Evolutionary conservation across 1,284 basidiomycete genomes (phyloP).

Genomic region (Ceratobasidium sp.): DNA sequence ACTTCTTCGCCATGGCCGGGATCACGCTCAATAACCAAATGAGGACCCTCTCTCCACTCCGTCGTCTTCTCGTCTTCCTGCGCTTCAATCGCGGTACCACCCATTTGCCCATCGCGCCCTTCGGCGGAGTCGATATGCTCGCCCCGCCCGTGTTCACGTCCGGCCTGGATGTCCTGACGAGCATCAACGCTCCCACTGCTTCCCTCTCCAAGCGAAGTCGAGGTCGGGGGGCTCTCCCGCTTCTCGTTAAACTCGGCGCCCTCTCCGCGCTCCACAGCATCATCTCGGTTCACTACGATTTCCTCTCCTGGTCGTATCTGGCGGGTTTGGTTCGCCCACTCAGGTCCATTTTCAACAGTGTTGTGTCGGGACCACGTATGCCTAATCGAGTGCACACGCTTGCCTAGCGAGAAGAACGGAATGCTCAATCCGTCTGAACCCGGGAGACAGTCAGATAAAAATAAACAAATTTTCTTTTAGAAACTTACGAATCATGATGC

Average conservation of each 20-base stretch:
- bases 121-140: constrained; percentile 54
- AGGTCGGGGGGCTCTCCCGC: constrained; percentile 37
- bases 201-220: constrained; percentile 30
- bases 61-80: constrained; percentile 47
- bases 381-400: constrained; percentile 88
- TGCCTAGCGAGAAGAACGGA: constrained; percentile 89
- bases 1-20: constrained; percentile 72
- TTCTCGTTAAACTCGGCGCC: constrained; percentile 47
- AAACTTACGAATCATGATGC: constrained; percentile 72
- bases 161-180: constrained; percentile 46
- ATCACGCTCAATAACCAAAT: constrained; percentile 72
- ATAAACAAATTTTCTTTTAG: constrained; percentile 4
- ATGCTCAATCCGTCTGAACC: constrained; percentile 86
- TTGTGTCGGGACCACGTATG: constrained; percentile 84
- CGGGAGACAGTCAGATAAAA: not conserved
- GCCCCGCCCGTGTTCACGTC: constrained; percentile 49
- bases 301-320: constrained; percentile 71
- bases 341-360: constrained; percentile 63
- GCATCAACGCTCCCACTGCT: constrained; percentile 37
- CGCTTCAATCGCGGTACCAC: constrained; percentile 45
- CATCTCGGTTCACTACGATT: constrained; percentile 85
- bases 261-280: constrained; percentile 56
- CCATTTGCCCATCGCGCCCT: constrained; percentile 51
- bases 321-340: constrained; percentile 83
- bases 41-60: constrained; percentile 76